These are phyloP conservation scores for Fusarium sp. DNA, from an alignment of 2,329 filamentous ascomycete species.

Conservation along the genomic window DNA sequence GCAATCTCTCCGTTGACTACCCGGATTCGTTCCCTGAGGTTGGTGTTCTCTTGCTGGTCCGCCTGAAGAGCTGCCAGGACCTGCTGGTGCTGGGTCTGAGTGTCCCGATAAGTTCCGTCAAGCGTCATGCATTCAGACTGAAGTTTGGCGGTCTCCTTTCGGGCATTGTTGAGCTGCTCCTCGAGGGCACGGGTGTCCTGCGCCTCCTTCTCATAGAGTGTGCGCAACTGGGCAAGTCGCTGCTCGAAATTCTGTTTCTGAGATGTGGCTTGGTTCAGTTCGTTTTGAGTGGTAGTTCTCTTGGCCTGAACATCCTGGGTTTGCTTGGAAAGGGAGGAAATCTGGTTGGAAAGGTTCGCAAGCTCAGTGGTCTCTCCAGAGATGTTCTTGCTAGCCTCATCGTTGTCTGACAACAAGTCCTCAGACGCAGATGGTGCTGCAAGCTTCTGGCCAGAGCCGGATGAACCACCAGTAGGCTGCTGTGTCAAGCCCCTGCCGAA, in stretches of 20 bases:
- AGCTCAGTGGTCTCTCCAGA: conserved; percentile 91
- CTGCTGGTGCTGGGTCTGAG: conserved; percentile 85
- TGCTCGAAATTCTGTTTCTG: conserved; percentile 96
- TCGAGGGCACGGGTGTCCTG: conserved; percentile 86
- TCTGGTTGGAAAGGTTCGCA: conserved; percentile 95
- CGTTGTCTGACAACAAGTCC: conserved; percentile 90
- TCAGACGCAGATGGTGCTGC: conserved; percentile 69
- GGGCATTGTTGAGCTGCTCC: conserved; percentile 80
- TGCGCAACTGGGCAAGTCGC: conserved; percentile 84
- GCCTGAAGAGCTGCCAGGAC: conserved; percentile 78
- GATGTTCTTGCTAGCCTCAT: conserved; percentile 88
- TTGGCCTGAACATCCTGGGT: conserved; percentile 94
- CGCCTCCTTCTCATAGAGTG: conserved; percentile 93
- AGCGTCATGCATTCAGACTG: conserved; percentile 86
- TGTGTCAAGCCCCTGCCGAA: conserved; percentile 87
- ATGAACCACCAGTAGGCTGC: conserved; percentile 77
- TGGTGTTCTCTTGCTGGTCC: conserved; percentile 89
- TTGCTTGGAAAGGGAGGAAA: conserved; percentile 88
- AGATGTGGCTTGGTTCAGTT: conserved; percentile 81
- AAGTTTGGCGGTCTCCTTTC: conserved; percentile 84
- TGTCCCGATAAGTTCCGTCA: conserved; percentile 82
- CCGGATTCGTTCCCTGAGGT: conserved; percentile 87
- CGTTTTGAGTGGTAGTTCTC: conserved; percentile 80
- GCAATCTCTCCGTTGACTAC: conserved; percentile 84
- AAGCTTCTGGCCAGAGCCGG: conserved; percentile 42